These are phyloP conservation scores for Aspergillus bridgeri DNA, from an alignment of 495 filamentous ascomycete species.

Conservation along the genomic window DNA sequence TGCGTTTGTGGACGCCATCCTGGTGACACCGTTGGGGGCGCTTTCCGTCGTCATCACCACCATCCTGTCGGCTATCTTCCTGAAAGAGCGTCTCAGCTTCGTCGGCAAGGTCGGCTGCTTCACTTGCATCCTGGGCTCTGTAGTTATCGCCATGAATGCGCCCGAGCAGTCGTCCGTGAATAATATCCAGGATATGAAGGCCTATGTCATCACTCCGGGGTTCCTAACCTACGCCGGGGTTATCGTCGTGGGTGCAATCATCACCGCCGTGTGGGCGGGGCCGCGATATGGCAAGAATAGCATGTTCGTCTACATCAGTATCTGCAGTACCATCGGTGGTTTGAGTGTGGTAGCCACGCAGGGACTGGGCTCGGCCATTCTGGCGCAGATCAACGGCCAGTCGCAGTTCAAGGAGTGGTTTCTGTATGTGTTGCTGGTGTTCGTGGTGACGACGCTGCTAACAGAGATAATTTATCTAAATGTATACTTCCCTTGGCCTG, in stretches of 20 bases:
- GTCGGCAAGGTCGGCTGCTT: slow-evolving; percentile 96
- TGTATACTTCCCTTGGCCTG: slow-evolving; percentile 51
- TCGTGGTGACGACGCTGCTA: slow-evolving; percentile 80
- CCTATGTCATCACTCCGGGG: slow-evolving; percentile 80
- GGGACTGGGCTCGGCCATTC: slow-evolving; percentile 86
- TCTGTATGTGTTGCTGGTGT: slow-evolving; percentile 84
- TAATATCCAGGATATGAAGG: slow-evolving; percentile 90
- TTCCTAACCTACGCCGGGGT: slow-evolving; percentile 85
- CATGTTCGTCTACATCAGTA: slow-evolving; percentile 95
- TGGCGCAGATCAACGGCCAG: slow-evolving; percentile 76
- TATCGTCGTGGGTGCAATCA: slow-evolving; percentile 66
- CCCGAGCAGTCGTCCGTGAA: slow-evolving; percentile 79
- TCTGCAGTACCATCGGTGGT: slow-evolving; percentile 93
- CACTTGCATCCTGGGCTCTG: slow-evolving; percentile 86
- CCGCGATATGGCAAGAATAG: slow-evolving; percentile 92
- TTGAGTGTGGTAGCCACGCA: slow-evolving; percentile 94
- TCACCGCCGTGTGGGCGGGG: slow-evolving; percentile 78
- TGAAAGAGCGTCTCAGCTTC: slow-evolving; percentile 93
- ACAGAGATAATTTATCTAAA: slow-evolving; percentile 96
- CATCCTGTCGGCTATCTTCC: slow-evolving; percentile 88
- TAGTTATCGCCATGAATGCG: slow-evolving; percentile 93
- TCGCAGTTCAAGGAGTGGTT: slow-evolving; percentile 98
- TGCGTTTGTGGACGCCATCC: slow-evolving; percentile 93
- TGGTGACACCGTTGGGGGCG: slow-evolving; percentile 94
- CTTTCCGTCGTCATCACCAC: slow-evolving; percentile 93